These are phyloP conservation scores for Gigaspora rosea DNA, from an alignment of 192 early-diverging fungal species.

Conservation along the genomic window DNA sequence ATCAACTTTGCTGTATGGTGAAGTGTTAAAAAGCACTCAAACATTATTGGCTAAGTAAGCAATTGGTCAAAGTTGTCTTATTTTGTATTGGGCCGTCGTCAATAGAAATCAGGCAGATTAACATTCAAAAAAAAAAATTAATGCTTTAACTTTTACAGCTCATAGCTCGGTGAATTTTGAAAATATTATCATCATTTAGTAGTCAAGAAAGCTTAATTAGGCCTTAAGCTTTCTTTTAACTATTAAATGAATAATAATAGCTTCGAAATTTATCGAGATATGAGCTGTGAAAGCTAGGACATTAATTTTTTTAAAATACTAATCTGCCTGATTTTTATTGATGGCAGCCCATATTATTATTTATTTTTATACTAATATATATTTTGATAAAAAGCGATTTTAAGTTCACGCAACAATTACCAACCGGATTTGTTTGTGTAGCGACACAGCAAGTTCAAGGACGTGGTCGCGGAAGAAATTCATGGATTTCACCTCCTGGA, in stretches of 20 bases:
- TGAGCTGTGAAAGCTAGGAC: too few relatives aligned
- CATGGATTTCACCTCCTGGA: conserved; percentile 93
- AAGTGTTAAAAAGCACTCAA: conserved; percentile 85
- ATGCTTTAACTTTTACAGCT: too few relatives aligned
- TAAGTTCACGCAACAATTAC: conserved; percentile 62
- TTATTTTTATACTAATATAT: background rate
- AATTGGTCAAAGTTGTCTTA: conserved; percentile 15
- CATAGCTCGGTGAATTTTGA: too few relatives aligned
- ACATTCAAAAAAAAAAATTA: too few relatives aligned
- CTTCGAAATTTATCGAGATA: too few relatives aligned
- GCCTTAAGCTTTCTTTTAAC: too few relatives aligned
- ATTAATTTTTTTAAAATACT: too few relatives aligned
- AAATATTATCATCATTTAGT: background rate
- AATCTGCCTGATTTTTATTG: too few relatives aligned
- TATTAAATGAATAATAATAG: too few relatives aligned
- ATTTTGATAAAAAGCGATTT: conserved; percentile 56
- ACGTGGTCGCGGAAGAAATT: conserved; percentile 88
- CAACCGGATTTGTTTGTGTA: conserved; percentile 78
- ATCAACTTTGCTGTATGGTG: conserved; percentile 72
- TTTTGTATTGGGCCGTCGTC: background rate
- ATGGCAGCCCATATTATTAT: background rate
- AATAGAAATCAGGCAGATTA: too few relatives aligned
- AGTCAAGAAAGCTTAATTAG: background rate
- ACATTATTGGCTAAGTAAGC: conserved; percentile 86
- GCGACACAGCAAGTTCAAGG: conserved; percentile 84